Base-by-base conservation (phyloP, 176 grass and related monocot genomes). In the Carex pumila region DNA sequence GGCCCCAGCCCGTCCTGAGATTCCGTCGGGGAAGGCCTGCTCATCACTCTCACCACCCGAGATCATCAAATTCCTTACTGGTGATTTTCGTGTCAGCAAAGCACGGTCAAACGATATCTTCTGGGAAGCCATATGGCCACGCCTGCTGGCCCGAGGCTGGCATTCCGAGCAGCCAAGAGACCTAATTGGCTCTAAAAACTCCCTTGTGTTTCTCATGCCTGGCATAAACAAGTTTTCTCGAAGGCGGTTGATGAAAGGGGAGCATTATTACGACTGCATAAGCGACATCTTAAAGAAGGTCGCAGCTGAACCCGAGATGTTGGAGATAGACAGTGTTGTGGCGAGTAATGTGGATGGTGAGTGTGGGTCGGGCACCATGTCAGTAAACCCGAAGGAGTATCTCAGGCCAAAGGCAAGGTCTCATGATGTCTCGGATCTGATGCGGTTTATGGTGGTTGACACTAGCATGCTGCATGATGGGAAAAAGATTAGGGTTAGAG, bases 91-190 rank as follows among this genome's bases (percentile, higher is more conserved):
- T 81, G 82, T 88, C 90, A 99, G 96, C 81, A 99, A 99, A 71
- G 89, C 93, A 85, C 88, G 82, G 72, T 90, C 93, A 66, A 95
- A 99, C 72, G 93, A 99, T 90, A 87, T 99, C 65, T 99, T 99
- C 63, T 99, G 96, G 96, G 96, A 99, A 90, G 93, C 93, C 37
- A 85, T 99, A 25, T 99, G 96, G 96, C 96, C 96, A 6, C 92
- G 96, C 80, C 89, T 99, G 78, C 88, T 99, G 82, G 93, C 93
- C 78, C 92, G 87, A 79, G 96, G 96, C 10, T 99, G 96, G 96
- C 96, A 93, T 39, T 99, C 96, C 64, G 95, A 98, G 83, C 87
- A 94, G 87, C 92, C 95, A 45, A 89, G 91, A 74, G 95, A 98
- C 89, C 64, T 81, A 25, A 90, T 80, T 80, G 81, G 80, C 60